These are phyloP conservation scores for Huntiella omanensis DNA, from an alignment of 2,329 filamentous ascomycete genomes.

Conservation along the genomic window DNA sequence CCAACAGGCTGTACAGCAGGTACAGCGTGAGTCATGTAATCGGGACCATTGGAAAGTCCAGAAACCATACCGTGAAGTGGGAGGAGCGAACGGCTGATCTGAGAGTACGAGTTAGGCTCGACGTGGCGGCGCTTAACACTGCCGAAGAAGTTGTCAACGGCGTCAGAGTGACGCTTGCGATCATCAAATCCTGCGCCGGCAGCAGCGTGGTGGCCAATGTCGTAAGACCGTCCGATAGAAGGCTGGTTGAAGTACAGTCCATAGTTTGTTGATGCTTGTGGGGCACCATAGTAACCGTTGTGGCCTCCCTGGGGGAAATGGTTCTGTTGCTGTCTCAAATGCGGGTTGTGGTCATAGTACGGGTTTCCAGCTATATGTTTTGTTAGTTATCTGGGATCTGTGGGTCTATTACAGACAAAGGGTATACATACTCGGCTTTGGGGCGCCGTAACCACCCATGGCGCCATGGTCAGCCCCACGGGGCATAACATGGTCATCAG, in stretches of 20 bases:
- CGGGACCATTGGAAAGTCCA: constrained; percentile 34
- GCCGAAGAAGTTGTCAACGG: constrained; percentile 84
- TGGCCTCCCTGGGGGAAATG: constrained; percentile 39
- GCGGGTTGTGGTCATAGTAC: constrained; percentile 48
- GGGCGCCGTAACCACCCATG: constrained; percentile 32
- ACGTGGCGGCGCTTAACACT: constrained; percentile 82
- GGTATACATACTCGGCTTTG: constrained; percentile 30
- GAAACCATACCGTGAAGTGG: constrained; percentile 56
- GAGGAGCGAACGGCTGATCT: constrained; percentile 76
- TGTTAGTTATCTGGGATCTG: constrained; percentile 6
- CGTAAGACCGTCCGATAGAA: constrained; percentile 25
- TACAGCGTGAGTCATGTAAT: constrained; percentile 32
- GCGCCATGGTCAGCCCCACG: constrained; percentile 33
- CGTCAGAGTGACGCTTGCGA: constrained; percentile 71
- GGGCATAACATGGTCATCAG: constrained; percentile 70
- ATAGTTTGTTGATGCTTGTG: constrained; percentile 36
- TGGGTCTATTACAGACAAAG: constrained; percentile 19
- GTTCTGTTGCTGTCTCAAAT: constrained; percentile 38
- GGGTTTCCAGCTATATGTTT: constrained; percentile 21
- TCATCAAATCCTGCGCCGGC: constrained; percentile 34
- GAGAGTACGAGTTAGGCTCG: constrained; percentile 73
- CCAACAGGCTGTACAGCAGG: constrained; percentile 25
- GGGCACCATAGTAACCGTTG: constrained; percentile 34
- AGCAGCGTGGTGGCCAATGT: constrained; percentile 15
- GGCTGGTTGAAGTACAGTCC: constrained; percentile 65